Percentiles rank a stretch among this genome's conserved stretches.
phyloP scores from a whole-genome alignment of 169 alveolate genomes.

The Miamiensis avidus region DNA sequence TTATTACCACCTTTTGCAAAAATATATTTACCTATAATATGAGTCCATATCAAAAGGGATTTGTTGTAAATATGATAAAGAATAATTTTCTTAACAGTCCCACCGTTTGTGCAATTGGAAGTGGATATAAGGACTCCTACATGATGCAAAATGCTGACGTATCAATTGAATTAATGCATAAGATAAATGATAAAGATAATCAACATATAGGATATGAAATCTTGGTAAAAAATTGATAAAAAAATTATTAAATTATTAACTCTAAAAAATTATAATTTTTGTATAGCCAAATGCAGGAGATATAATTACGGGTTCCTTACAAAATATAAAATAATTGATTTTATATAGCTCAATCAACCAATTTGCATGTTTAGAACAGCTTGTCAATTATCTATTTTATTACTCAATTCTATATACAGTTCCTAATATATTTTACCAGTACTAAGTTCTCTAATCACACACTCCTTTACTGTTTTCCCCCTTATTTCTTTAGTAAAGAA shows the following conservation, averaged over 20 bases:
- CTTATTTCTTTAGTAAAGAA: not conserved
- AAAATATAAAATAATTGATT: no score
- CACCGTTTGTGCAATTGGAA: slow-evolving; percentile 66
- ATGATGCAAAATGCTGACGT: slow-evolving; percentile 86
- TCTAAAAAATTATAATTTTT: no score
- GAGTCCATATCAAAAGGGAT: not conserved
- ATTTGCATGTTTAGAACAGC: not conserved
- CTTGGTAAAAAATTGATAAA: not conserved
- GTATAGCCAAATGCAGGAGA: not conserved
- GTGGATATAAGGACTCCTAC: slow-evolving; percentile 83
- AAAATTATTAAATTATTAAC: no score
- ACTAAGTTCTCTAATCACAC: not conserved
- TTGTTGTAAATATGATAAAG: not conserved
- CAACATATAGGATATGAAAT: not conserved
- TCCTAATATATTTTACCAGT: not conserved
- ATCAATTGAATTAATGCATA: slow-evolving; percentile 33
- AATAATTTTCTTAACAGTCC: not conserved
- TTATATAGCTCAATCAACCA: not conserved
- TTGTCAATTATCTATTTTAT: not conserved
- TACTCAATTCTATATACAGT: not conserved
- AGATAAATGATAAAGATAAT: no score
- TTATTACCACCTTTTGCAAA: not conserved
- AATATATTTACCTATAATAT: not conserved
- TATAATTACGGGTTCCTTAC: not conserved
- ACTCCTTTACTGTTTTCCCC: not conserved